Evolutionary conservation across 345 rosid species (phyloP).

Genomic region (Hevea brasiliensis): DNA sequence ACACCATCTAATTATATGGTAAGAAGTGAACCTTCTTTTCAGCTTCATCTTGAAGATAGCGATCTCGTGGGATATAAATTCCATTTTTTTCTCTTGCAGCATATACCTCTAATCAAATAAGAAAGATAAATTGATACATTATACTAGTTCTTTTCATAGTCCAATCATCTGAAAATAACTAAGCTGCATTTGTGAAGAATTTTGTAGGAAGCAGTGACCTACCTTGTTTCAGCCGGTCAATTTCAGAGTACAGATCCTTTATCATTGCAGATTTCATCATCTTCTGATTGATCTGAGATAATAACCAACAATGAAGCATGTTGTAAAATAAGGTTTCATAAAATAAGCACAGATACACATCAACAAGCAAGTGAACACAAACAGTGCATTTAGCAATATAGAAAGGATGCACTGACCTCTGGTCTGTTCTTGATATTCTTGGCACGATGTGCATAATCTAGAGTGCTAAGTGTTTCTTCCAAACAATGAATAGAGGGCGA

Average conservation of each 20-base stretch:
- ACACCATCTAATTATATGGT: not conserved
- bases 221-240: conserved; percentile 98
- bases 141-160: conserved; percentile 9
- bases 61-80: conserved; percentile 88
- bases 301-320: conserved; percentile 13
- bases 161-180: not conserved
- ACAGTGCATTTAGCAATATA: not conserved
- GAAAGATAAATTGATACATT: conserved; percentile 11
- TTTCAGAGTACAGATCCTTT: conserved; percentile 96
- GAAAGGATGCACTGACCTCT: conserved; percentile 51
- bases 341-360: conserved; percentile 1
- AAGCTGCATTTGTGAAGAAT: conserved; percentile 4
- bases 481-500: conserved; percentile 89
- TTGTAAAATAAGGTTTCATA: conserved; percentile 9
- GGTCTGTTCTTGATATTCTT: conserved; percentile 99
- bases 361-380: conserved; percentile 10
- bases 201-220: conserved; percentile 17
- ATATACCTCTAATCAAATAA: conserved; percentile 66
- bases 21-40: conserved; percentile 76
- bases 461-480: conserved; percentile 97
- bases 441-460: conserved; percentile 98
- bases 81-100: conserved; percentile 99
- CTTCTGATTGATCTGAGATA: conserved; percentile 90
- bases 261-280: conserved; percentile 99
- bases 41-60: conserved; percentile 89